Conservation (phyloP, 352 stramenopile species). For the Pythium sukuiense region DNA sequence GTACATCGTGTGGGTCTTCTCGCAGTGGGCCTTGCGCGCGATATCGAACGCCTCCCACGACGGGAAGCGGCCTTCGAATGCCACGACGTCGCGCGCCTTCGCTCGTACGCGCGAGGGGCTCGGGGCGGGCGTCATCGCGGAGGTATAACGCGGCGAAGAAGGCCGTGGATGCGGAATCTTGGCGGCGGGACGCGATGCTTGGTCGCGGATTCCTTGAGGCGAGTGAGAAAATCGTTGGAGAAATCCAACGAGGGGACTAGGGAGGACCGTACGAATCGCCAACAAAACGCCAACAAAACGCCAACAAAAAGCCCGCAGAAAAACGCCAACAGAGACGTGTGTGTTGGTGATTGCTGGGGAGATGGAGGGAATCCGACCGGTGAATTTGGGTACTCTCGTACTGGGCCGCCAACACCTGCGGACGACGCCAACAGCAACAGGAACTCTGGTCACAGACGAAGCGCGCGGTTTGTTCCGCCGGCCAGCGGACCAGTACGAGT, state of each 20-base stretch:
- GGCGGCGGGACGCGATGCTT: neutral
- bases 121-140: slow-evolving; percentile 6
- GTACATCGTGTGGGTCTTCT: slow-evolving; percentile 82
- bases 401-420: slow-evolving; percentile 32
- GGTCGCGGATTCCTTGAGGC: slow-evolving; percentile 2
- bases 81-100: slow-evolving; percentile 58
- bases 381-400: slow-evolving; percentile 28
- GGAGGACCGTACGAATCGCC: neutral
- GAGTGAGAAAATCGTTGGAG: neutral
- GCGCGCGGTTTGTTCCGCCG: neutral
- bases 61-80: slow-evolving; percentile 65
- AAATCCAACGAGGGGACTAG: neutral
- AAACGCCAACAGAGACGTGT: slow-evolving; percentile 1
- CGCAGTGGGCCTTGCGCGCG: slow-evolving; percentile 60
- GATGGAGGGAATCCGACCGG: neutral
- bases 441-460: neutral
- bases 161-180: neutral
- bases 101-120: neutral
- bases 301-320: neutral
- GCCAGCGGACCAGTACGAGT: slow-evolving; percentile 5
- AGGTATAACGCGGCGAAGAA: neutral
- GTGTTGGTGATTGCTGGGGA: slow-evolving; percentile 2
- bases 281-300: slow-evolving; percentile 6
- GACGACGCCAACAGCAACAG: neutral
- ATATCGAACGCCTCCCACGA: slow-evolving; percentile 80